Base-by-base conservation (phyloP, 805 yeast genomes). In the Candida palmyrensis region DNA sequence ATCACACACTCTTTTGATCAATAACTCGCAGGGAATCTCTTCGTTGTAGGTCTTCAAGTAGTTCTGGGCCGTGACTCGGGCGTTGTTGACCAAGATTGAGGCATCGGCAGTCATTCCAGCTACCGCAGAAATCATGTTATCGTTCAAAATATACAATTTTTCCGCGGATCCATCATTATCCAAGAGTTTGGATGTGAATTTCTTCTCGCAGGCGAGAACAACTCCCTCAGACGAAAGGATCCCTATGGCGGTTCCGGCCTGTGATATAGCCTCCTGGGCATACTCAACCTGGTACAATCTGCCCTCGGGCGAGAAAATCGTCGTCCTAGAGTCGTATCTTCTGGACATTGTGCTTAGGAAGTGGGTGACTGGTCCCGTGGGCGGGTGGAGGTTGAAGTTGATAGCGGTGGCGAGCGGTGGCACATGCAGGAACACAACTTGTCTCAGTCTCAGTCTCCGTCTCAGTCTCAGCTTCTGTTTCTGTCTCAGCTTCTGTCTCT, bases 71-170 rank as follows among this genome's bases (percentile, higher is more conserved):
- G 69, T 63, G 15, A 77, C 73, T 48, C 99, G 73, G n/a, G 95
- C 94, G 47, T 78, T 77, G 58, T 86, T 83, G 43, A 92, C 82
- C 45, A 92, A 71, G 35, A 89, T 88, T 21, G 86, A 81, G 1
- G 98, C 98, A 62, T 92, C 99, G 1, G 97, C 90, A 27, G 92
- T 92, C 78, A 92, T 80, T 31, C 99, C 99, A 0, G 99, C 98
- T 21, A 92, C 99, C 1, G 97, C 96, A 49, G 94, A 86, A 32
- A 88, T 71, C 66, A 79, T 82, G 46, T 79, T 77, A 52, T 85
- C 94, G 62, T 82, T 86, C 54, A 90, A 65, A 18, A 77, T 73
- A 61, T 90, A 92, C 62, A 92, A 74, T 59, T 92, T 92, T 62
- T 92, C 99, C 22, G 95, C 88, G 12, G 86, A 76, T 13, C 89